Evolutionary conservation across 2,329 filamentous ascomycete genomes (phyloP), one percentile per base, ranked within the genome.

Genomic region (Phoma sp.): DNA sequence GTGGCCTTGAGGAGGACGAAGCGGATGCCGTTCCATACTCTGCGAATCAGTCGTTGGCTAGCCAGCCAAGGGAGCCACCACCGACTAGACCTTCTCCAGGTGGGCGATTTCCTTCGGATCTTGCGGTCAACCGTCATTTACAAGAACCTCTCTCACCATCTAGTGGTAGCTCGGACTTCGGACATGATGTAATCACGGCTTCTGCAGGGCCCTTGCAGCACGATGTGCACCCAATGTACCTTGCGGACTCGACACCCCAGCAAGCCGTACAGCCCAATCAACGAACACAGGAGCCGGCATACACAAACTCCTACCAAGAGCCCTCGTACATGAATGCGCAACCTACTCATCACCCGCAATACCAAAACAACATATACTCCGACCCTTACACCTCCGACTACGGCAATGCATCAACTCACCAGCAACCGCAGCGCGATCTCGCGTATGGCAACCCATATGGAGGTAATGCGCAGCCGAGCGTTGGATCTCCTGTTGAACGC

Each of bases 101-200:
- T 87, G 93, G 93, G 82, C 87, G 93, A 77, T 99, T 99, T 80
- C 93, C 93, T 78, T 96, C 90, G 78, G 93, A 97, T 81, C 81
- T 98, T 68, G 87, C 92, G 80, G 84, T 96, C 75, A 89, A 92
- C 76, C 87, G 90, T 80, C 88, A 89, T 82, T 87, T 91, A 86
- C 88, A 92, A 78, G 87, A 85, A 72, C 86, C 89, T 72, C 81
- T 87, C 72, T 91, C 90, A 71, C 89, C 89, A 57, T 90, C 89
- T 82, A 96, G 90, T 81, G 86, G 87, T 76, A 91, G 88, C 75
- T 93, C 90, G 65, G 86, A 78, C 47, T 60, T 83, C 60, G 86
- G 87, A 68, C 80, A 82, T 70, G 83, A 86, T 69, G 74, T 85
- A 66, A 80, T 84, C 62, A 85, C 83, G 50, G 83, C 83, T 43